These are phyloP conservation scores for Aureobasidium sp. DNA, from an alignment of 2,329 filamentous ascomycete genomes.

Conservation along the genomic window DNA sequence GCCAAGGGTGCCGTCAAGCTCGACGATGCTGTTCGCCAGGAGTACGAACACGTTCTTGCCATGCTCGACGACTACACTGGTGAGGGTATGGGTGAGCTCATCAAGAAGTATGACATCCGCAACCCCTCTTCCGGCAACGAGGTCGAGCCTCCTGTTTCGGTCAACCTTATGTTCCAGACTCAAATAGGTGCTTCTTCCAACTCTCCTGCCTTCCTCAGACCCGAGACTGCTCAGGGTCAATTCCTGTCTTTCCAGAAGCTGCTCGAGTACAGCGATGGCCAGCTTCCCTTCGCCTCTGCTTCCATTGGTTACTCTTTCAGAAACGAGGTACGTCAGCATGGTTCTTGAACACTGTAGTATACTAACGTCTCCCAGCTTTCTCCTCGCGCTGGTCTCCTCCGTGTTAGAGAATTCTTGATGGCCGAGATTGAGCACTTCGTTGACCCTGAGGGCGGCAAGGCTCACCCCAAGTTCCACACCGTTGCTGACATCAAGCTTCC, in stretches of 20 bases:
- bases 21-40: constrained; percentile 73
- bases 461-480: constrained; percentile 79
- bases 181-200: constrained; percentile 89
- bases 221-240: constrained; percentile 95
- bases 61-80: constrained; percentile 94
- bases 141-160: constrained; percentile 73
- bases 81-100: constrained; percentile 74
- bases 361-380: constrained; percentile 51
- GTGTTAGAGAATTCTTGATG: constrained; percentile 97
- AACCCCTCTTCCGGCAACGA: constrained; percentile 74
- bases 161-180: constrained; percentile 99
- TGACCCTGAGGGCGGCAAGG: constrained; percentile 89
- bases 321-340: constrained; percentile 74
- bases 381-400: constrained; percentile 78
- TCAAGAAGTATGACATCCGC: constrained; percentile 83
- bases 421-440: constrained; percentile 99
- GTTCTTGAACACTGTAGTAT: too few relatives aligned
- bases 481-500: constrained; percentile 76
- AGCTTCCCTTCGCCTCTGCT: constrained; percentile 95
- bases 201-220: constrained; percentile 73
- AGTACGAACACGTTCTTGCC: constrained; percentile 87
- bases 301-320: constrained; percentile 97
- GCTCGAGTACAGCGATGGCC: constrained; percentile 88
- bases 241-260: constrained; percentile 97
- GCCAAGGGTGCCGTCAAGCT: constrained; percentile 64